These are phyloP conservation scores for Colletotrichum caudatum DNA, from an alignment of 2,329 filamentous ascomycete genomes.

Conservation along the genomic window DNA sequence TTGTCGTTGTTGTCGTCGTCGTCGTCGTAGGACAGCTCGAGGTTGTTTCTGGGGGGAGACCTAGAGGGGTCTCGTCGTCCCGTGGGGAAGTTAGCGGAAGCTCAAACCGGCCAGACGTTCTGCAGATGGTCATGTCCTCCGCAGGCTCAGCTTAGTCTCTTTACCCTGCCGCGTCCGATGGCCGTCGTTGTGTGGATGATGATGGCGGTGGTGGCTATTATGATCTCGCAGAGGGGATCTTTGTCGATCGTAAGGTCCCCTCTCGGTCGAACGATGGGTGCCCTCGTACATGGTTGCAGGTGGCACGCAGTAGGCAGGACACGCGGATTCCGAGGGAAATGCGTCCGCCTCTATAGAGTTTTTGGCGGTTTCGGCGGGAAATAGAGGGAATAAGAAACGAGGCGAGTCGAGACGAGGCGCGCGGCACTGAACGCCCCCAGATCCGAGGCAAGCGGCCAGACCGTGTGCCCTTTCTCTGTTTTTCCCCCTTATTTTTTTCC, in stretches of 20 bases:
- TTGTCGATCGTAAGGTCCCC: constrained; percentile 42
- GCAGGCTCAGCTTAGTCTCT: constrained; percentile 46
- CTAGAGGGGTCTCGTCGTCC: constrained; percentile 58
- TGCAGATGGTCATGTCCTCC: constrained; percentile 42
- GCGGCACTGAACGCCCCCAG: background rate
- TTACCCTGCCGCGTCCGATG: constrained; percentile 65
- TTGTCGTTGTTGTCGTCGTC: constrained; percentile 51
- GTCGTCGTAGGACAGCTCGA: constrained; percentile 52
- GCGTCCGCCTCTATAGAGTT: constrained; percentile 2
- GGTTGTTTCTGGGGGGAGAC: constrained; percentile 55
- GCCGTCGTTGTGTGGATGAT: constrained; percentile 52
- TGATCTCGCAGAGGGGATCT: constrained; percentile 41
- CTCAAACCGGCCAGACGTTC: constrained; percentile 47
- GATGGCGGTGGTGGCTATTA: background rate
- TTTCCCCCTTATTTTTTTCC: background rate
- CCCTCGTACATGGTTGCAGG: constrained; percentile 39
- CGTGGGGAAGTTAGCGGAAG: constrained; percentile 60
- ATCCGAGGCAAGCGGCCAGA: constrained; percentile 29
- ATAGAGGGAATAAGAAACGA: constrained; percentile 5
- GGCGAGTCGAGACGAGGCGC: constrained; percentile 7
- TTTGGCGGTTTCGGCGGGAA: constrained; percentile 25
- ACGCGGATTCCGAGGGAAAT: constrained; percentile 11
- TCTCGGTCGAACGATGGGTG: constrained; percentile 32
- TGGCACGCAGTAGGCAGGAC: constrained; percentile 21
- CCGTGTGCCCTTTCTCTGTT: constrained; percentile 19